A percentile compares a stretch with the other conserved stretches of the same genome.
phyloP scores from a whole-genome alignment of 2,329 filamentous ascomycete species.

The Diplodia mutila region DNA sequence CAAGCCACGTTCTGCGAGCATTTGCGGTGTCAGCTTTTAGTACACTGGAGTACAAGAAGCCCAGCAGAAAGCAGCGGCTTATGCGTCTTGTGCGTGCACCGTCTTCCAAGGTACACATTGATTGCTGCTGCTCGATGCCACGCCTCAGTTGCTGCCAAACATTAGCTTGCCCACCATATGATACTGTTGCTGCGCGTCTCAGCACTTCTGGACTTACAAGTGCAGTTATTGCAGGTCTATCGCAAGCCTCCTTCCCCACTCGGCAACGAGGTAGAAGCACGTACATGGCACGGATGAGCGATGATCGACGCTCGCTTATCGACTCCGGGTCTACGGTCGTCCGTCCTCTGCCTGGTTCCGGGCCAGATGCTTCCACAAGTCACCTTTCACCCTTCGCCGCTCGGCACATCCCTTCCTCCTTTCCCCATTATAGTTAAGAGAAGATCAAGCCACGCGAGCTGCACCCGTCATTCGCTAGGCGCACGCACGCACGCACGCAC shows the following conservation, averaged over 20 bases:
- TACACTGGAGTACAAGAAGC: constrained; percentile 5
- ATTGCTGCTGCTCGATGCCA: neutral
- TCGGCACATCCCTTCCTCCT: neutral
- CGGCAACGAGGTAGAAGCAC: neutral
- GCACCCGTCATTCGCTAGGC: constrained; percentile 5
- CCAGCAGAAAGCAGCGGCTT: constrained; percentile 10
- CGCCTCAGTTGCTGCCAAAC: neutral
- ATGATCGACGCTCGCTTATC: constrained; percentile 17
- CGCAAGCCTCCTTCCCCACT: neutral
- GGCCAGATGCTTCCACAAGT: constrained; percentile 2
- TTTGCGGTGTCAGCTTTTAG: constrained; percentile 13
- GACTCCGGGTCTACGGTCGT: neutral
- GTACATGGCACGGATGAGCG: neutral
- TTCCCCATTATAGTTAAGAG: neutral
- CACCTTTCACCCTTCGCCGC: neutral
- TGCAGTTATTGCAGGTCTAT: neutral
- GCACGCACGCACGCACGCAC: neutral
- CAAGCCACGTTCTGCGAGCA: constrained; percentile 19
- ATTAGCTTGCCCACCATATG: neutral
- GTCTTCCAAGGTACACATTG: neutral
- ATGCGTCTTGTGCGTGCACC: constrained; percentile 5
- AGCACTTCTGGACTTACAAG: constrained; percentile 3
- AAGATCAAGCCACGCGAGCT: neutral
- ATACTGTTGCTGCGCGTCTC: neutral
- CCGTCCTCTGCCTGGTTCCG: neutral